Evolutionary conservation across 1,284 basidiomycete species (phyloP).

Genomic region (Ganoderma leucocontextum): DNA sequence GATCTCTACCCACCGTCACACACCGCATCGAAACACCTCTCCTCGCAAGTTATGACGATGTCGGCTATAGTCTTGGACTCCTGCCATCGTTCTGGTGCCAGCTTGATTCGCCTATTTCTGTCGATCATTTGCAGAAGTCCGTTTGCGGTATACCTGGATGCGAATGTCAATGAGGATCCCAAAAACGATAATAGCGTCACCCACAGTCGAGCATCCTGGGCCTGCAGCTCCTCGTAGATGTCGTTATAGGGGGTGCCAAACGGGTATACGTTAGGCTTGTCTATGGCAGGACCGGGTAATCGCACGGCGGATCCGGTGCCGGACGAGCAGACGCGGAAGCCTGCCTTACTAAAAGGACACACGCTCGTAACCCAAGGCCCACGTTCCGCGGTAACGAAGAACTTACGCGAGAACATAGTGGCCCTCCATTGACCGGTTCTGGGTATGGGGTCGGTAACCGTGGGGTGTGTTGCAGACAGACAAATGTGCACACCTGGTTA

Average conservation of each 20-base stretch:
- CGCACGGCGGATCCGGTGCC: constrained; percentile 98
- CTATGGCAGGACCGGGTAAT: constrained; percentile 94
- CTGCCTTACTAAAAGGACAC: constrained; percentile 71
- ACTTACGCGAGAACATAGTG: constrained; percentile 91
- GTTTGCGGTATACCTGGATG: constrained; percentile 88
- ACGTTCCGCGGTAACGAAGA: background rate
- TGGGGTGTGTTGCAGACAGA: background rate
- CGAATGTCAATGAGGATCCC: constrained; percentile 24
- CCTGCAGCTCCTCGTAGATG: constrained; percentile 93
- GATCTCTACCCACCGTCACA: constrained; percentile 88
- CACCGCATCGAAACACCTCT: constrained; percentile 98
- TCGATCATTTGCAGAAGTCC: constrained; percentile 98
- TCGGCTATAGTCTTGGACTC: constrained; percentile 89
- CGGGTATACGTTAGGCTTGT: constrained; percentile 96
- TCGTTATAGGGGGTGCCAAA: constrained; percentile 99
- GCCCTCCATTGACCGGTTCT: constrained; percentile 99
- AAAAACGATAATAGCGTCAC: constrained; percentile 38
- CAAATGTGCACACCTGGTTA: constrained; percentile 77
- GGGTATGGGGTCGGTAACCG: constrained; percentile 23
- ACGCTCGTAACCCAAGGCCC: constrained; percentile 16
- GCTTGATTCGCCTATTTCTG: constrained; percentile 92
- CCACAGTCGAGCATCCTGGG: constrained; percentile 88
- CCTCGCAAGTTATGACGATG: constrained; percentile 98
- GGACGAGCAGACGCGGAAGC: constrained; percentile 91
- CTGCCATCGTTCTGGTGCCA: constrained; percentile 97